Conservation (phyloP, 176 grass and related monocot genomes). For the Cocos nucifera region DNA sequence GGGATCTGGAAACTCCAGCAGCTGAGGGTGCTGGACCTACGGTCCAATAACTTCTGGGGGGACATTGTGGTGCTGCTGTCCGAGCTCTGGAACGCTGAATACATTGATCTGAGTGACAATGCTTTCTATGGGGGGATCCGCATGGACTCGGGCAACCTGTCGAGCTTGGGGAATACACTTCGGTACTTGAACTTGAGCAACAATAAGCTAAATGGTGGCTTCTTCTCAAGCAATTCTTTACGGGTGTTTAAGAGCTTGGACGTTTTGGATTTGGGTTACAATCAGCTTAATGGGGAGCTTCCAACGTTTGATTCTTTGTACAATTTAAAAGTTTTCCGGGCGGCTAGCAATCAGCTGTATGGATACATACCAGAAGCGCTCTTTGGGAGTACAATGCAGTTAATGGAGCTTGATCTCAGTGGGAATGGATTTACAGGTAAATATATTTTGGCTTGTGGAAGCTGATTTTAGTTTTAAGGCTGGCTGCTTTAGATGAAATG, state of each 20-base stretch:
- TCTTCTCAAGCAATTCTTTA: conserved; percentile 53
- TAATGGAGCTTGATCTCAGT: conserved; percentile 82
- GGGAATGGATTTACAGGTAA: conserved; percentile 91
- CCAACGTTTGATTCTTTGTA: conserved; percentile 57
- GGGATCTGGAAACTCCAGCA: conserved; percentile 52
- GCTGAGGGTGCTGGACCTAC: conserved; percentile 73
- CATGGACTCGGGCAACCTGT: conserved; percentile 34
- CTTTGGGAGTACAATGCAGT: conserved; percentile 58
- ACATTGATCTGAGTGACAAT: conserved; percentile 83
- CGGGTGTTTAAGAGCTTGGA: conserved; percentile 79
- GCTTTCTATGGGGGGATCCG: conserved; percentile 48
- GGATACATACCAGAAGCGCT: conserved; percentile 59
- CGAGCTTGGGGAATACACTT: conserved; percentile 70
- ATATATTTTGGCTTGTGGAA: background rate
- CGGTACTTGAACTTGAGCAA: conserved; percentile 93
- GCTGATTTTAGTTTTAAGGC: no score
- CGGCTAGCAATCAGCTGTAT: conserved; percentile 43
- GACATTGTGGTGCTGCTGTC: conserved; percentile 52
- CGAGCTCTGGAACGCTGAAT: conserved; percentile 57
- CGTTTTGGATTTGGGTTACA: conserved; percentile 78
- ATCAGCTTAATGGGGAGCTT: conserved; percentile 51
- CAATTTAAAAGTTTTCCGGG: conserved; percentile 54
- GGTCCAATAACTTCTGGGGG: conserved; percentile 76
- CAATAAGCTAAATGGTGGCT: conserved; percentile 54
- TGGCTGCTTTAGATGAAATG: no score